Conservation (phyloP, 331 rosid genomes). For the Rosa hybrid region DNA sequence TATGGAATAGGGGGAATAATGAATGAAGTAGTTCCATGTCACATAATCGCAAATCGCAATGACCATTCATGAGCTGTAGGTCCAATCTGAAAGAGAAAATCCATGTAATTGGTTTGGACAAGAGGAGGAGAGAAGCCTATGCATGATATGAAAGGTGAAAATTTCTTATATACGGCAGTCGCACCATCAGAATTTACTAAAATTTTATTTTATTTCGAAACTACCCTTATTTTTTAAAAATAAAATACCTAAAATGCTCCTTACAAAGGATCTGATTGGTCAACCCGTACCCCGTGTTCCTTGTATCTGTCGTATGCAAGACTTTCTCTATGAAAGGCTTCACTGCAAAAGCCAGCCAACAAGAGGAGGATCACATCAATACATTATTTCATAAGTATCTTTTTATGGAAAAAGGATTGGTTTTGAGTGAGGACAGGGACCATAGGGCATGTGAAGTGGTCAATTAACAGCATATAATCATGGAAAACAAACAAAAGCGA, state of each 20-base stretch:
- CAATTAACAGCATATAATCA: not conserved
- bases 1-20: too few species aligned
- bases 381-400: not conserved
- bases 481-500: not conserved
- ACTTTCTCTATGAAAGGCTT: too few species aligned
- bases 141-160: not conserved
- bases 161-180: too few species aligned
- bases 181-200: too few species aligned
- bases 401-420: not conserved
- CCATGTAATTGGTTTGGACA: not conserved
- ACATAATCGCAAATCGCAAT: not conserved
- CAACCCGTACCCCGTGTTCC: too few species aligned
- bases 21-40: not conserved
- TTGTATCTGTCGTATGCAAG: too few species aligned
- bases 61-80: constrained; percentile 6
- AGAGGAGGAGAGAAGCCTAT: not conserved
- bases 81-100: not conserved
- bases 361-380: not conserved
- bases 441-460: constrained; percentile 8
- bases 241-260: too few species aligned
- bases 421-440: not conserved
- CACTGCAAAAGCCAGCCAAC: not conserved
- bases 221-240: too few species aligned
- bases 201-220: too few species aligned
- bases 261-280: too few species aligned